phyloP scores from a whole-genome alignment of 2,329 filamentous ascomycete genomes.

The Eutypa lata region DNA sequence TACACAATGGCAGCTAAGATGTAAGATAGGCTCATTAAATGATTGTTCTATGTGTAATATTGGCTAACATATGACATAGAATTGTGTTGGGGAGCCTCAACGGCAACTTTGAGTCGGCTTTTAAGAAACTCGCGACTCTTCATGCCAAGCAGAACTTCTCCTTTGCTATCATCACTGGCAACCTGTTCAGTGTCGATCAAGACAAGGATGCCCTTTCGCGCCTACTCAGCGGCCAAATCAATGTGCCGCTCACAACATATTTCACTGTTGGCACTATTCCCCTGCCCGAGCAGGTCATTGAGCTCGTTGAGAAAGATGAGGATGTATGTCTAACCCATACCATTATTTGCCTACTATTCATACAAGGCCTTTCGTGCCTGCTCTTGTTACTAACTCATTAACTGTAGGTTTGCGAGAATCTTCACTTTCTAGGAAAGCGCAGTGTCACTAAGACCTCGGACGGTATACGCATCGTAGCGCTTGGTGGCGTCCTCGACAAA shows the following conservation, averaged over 20 bases:
- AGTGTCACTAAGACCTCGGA: slow-evolving; percentile 86
- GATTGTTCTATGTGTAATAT: not conserved
- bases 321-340: slow-evolving; percentile 35
- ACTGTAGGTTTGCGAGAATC: slow-evolving; percentile 76
- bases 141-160: slow-evolving; percentile 87
- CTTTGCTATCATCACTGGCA: slow-evolving; percentile 79
- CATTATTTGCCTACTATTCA: not conserved
- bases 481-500: slow-evolving; percentile 71
- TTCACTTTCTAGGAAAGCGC: slow-evolving; percentile 85
- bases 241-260: slow-evolving; percentile 80
- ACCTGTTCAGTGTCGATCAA: slow-evolving; percentile 68
- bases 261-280: slow-evolving; percentile 75
- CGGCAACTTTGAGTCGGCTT: slow-evolving; percentile 71
- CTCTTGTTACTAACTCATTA: slow-evolving; percentile 1
- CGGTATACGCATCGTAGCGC: slow-evolving; percentile 79
- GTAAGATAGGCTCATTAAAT: slow-evolving; percentile 32
- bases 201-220: slow-evolving; percentile 57
- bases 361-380: not conserved
- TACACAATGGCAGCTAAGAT: slow-evolving; percentile 46
- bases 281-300: slow-evolving; percentile 68
- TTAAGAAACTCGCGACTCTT: slow-evolving; percentile 75
- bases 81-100: slow-evolving; percentile 82
- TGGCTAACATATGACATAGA: slow-evolving; percentile 35
- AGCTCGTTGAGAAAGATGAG: slow-evolving; percentile 70
- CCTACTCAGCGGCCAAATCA: slow-evolving; percentile 69